These are phyloP conservation scores for Cynara cardunculus DNA, from an alignment of 129 eudicot species.

Conservation along the genomic window DNA sequence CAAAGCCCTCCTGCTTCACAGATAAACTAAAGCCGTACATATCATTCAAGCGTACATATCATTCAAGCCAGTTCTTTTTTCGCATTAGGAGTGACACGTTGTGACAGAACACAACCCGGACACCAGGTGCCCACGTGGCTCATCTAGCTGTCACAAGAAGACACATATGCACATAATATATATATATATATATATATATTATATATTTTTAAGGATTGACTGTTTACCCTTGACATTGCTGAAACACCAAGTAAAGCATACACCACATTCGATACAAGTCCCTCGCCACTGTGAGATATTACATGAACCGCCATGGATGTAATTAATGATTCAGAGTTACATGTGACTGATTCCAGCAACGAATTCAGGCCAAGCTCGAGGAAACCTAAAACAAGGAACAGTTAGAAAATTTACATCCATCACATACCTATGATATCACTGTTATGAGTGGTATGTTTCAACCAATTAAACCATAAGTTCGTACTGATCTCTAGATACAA, in stretches of 20 bases:
- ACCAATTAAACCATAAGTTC: background rate
- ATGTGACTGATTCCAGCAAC: constrained; percentile 54
- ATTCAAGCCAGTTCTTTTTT: background rate
- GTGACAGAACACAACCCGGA: no score
- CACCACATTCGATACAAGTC: constrained; percentile 78
- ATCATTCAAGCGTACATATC: background rate
- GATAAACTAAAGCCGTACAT: no score
- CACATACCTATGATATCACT: background rate
- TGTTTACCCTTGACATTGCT: constrained; percentile 95
- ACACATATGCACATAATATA: background rate
- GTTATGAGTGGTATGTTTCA: background rate
- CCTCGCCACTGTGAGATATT: constrained; percentile 84
- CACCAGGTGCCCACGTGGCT: background rate
- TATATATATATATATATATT: background rate
- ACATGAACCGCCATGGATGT: constrained; percentile 72
- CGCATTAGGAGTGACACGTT: background rate
- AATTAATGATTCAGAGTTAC: constrained; percentile 55
- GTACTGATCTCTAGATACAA: no score
- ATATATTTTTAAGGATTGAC: background rate
- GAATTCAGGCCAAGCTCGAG: constrained; percentile 66
- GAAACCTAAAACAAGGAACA: constrained; percentile 49
- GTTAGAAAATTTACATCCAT: constrained; percentile 12
- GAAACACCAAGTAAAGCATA: constrained; percentile 98
- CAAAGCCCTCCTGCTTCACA: background rate
- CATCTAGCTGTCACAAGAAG: background rate